Conservation (phyloP, 495 filamentous ascomycete genomes). For the Aspergillus saccharolyticus region DNA sequence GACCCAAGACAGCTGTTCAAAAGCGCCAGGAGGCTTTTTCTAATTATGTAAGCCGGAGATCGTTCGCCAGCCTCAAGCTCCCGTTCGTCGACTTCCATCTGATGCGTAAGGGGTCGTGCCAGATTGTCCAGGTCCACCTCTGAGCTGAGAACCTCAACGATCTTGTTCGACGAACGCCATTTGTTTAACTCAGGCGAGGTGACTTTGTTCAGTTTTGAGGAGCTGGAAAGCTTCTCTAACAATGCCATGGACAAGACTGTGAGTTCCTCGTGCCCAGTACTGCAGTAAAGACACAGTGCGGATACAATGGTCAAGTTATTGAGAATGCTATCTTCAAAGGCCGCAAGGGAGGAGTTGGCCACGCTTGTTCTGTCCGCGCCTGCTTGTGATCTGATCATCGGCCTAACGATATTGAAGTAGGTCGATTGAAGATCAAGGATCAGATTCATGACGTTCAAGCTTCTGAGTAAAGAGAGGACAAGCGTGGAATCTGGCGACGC, state of each 20-base stretch:
- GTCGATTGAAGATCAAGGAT: slow-evolving; percentile 84
- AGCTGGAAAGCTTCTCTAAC: slow-evolving; percentile 78
- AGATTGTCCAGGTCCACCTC: slow-evolving; percentile 66
- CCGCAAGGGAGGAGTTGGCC: slow-evolving; percentile 67
- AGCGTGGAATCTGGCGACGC: slow-evolving; percentile 67
- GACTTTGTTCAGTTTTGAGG: slow-evolving; percentile 62
- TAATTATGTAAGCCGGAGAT: slow-evolving; percentile 66
- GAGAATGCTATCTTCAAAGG: slow-evolving; percentile 88
- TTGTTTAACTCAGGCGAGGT: slow-evolving; percentile 37
- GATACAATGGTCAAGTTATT: slow-evolving; percentile 71
- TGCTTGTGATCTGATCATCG: slow-evolving; percentile 58
- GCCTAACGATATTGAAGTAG: slow-evolving; percentile 80
- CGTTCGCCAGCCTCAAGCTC: slow-evolving; percentile 60
- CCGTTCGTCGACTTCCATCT: slow-evolving; percentile 54
- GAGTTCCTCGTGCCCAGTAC: slow-evolving; percentile 69
- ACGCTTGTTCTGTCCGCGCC: slow-evolving; percentile 44
- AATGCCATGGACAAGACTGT: slow-evolving; percentile 72
- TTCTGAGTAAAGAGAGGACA: slow-evolving; percentile 65
- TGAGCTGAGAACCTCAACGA: slow-evolving; percentile 70
- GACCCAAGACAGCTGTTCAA: slow-evolving; percentile 70
- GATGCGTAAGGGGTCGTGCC: slow-evolving; percentile 58
- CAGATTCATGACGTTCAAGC: slow-evolving; percentile 73
- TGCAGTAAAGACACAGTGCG: slow-evolving; percentile 76
- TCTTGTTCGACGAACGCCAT: slow-evolving; percentile 65
- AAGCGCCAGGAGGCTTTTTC: slow-evolving; percentile 73